Evolutionary conservation across 2,329 filamentous ascomycete genomes (phyloP).

Genomic region (Pestalotiopsis sp.): DNA sequence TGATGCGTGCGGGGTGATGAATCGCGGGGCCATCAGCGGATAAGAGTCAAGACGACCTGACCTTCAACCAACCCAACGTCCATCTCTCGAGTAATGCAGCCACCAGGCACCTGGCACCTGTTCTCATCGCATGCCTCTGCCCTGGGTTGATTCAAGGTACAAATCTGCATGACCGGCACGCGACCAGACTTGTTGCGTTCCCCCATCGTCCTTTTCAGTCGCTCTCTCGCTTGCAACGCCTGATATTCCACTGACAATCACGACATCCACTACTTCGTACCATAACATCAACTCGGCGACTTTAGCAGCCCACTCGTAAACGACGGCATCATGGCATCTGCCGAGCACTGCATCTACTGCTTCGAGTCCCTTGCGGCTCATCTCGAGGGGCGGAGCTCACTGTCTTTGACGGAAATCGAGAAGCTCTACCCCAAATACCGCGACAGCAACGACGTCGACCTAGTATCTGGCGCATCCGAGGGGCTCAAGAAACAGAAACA

Average conservation of each 20-base stretch:
- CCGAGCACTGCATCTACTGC: slow-evolving; percentile 87
- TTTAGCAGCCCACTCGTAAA: too few relatives aligned
- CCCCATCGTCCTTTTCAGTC: not conserved
- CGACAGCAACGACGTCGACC: slow-evolving; percentile 28
- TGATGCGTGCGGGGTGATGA: not conserved
- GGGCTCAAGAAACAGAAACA: slow-evolving; percentile 37
- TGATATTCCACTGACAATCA: not conserved
- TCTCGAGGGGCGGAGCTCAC: slow-evolving; percentile 69
- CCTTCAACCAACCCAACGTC: not conserved
- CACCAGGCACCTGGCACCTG: not conserved
- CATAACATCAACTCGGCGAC: not conserved
- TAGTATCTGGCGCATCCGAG: slow-evolving; percentile 16
- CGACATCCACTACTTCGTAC: not conserved
- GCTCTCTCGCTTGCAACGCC: not conserved
- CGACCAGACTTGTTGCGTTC: not conserved
- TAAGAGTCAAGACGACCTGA: not conserved
- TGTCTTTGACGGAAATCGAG: slow-evolving; percentile 71
- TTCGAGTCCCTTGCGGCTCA: slow-evolving; percentile 84
- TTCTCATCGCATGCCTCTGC: too few relatives aligned
- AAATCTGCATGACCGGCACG: not conserved
- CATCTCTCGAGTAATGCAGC: not conserved
- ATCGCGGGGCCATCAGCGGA: not conserved
- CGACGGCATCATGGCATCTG: slow-evolving; percentile 69
- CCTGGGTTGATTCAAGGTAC: not conserved
- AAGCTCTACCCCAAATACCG: slow-evolving; percentile 58